phyloP scores from a whole-genome alignment of 495 filamentous ascomycete species.

The Letharia columbiana region DNA sequence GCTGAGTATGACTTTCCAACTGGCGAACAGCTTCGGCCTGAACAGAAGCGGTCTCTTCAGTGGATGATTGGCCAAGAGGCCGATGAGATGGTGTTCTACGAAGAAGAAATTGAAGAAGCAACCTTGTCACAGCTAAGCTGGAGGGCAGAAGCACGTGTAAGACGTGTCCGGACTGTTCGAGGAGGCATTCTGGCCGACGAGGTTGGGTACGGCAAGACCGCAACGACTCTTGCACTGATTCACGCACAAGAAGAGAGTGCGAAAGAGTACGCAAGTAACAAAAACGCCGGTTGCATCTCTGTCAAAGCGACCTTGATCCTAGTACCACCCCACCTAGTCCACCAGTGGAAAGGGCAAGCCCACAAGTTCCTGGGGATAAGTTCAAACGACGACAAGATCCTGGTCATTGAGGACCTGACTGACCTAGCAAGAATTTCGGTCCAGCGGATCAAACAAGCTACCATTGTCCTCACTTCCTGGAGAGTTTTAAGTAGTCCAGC shows the following conservation, averaged over 20 bases:
- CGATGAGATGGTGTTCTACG: slow-evolving; percentile 40
- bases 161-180: slow-evolving; percentile 38
- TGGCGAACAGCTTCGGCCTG: slow-evolving; percentile 34
- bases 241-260: slow-evolving; percentile 26
- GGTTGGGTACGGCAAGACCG: slow-evolving; percentile 78
- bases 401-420: slow-evolving; percentile 33
- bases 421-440: slow-evolving; percentile 34
- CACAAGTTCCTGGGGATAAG: slow-evolving; percentile 43
- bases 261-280: not conserved
- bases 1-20: slow-evolving; percentile 24
- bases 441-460: slow-evolving; percentile 37
- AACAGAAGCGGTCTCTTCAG: slow-evolving; percentile 49
- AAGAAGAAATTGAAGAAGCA: slow-evolving; percentile 64
- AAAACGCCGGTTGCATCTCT: slow-evolving; percentile 34
- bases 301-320: slow-evolving; percentile 62
- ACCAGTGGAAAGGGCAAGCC: slow-evolving; percentile 61
- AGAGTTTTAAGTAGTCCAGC: slow-evolving; percentile 34
- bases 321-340: slow-evolving; percentile 51
- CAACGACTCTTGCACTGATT: slow-evolving; percentile 59
- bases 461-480: slow-evolving; percentile 50
- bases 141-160: slow-evolving; percentile 52
- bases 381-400: slow-evolving; percentile 29
- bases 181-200: slow-evolving; percentile 72
- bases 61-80: slow-evolving; percentile 64
- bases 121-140: slow-evolving; percentile 49